Evolutionary conservation across 192 early-diverging fungal species (phyloP).

Genomic region (Umbelopsis vinacea): DNA sequence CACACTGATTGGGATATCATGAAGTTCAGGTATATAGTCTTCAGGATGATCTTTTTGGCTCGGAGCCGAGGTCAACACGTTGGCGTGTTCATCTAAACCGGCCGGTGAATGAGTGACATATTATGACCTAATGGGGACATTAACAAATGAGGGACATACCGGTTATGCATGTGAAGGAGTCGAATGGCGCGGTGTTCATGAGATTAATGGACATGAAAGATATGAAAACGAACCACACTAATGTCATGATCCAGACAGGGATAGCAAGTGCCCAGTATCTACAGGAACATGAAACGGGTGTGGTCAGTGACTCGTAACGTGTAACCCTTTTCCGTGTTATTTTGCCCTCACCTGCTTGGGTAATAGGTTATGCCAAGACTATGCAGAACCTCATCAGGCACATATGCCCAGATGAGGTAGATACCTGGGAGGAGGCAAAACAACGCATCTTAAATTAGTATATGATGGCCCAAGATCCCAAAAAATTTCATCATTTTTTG

Average conservation of each 20-base stretch:
- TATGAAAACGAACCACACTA: constrained; percentile 74
- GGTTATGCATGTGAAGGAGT: constrained; percentile 74
- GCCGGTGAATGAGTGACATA: no score
- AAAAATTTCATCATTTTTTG: background rate
- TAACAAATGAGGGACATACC: constrained; percentile 45
- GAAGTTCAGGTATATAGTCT: constrained; percentile 63
- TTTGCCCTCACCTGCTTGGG: constrained; percentile 65
- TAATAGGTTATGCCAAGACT: constrained; percentile 83
- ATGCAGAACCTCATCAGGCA: constrained; percentile 75
- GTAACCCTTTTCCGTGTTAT: background rate
- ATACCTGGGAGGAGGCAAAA: constrained; percentile 43
- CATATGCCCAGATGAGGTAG: constrained; percentile 84
- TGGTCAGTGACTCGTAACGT: background rate
- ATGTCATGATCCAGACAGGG: constrained; percentile 77
- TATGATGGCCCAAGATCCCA: no score
- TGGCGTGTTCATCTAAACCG: constrained; percentile 58
- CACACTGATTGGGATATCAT: constrained; percentile 70
- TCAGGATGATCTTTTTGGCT: constrained; percentile 46
- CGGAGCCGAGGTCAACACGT: constrained; percentile 45
- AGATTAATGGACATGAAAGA: constrained; percentile 81
- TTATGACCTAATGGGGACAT: no score
- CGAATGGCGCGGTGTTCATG: constrained; percentile 75
- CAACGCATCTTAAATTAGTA: no score
- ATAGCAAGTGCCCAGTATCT: constrained; percentile 84
- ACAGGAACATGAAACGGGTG: background rate